A percentile compares a stretch with the other conserved stretches of the same genome.
phyloP scores from a whole-genome alignment of 306 rosid genomes.

The Potentilla sterilis region DNA sequence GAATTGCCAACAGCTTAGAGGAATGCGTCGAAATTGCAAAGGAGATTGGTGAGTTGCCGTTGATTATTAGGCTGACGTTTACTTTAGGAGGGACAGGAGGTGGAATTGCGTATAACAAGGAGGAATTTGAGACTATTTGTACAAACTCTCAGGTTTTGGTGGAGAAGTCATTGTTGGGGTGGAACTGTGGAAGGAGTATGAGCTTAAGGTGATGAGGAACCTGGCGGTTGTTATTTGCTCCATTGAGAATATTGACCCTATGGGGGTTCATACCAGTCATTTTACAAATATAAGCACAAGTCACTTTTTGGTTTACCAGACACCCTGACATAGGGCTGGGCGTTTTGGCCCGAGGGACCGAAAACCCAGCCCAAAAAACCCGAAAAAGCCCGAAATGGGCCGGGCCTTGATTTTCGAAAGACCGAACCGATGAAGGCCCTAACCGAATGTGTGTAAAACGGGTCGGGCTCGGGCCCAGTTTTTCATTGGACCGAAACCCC shows the following conservation, averaged over 20 bases:
- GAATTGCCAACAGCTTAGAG: constrained; percentile 53
- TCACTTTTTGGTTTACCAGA: no score
- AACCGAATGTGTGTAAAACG: no score
- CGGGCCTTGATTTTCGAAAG: no score
- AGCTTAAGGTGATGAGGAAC: constrained; percentile 97
- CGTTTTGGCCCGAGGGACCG: no score
- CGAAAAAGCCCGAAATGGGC: no score
- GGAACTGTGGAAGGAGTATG: constrained; percentile 99
- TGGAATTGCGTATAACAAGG: constrained; percentile 84
- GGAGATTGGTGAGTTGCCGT: constrained; percentile 68
- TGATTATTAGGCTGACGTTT: constrained; percentile 80
- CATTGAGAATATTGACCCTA: constrained; percentile 95
- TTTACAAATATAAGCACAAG: no score
- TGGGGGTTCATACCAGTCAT: constrained; percentile 98
- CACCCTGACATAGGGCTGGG: no score
- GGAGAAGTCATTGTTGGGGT: constrained; percentile 91
- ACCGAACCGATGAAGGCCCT: no score
- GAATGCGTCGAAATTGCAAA: constrained; percentile 56
- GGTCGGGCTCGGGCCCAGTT: no score
- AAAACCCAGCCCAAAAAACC: no score
- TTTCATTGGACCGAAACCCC: no score
- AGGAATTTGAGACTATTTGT: constrained; percentile 80
- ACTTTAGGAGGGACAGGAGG: constrained; percentile 94
- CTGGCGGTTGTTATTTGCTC: constrained; percentile 94
- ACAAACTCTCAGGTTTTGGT: constrained; percentile 78